Conservation (phyloP, 306 rosid genomes). For the Luffa aegyptiaca region DNA sequence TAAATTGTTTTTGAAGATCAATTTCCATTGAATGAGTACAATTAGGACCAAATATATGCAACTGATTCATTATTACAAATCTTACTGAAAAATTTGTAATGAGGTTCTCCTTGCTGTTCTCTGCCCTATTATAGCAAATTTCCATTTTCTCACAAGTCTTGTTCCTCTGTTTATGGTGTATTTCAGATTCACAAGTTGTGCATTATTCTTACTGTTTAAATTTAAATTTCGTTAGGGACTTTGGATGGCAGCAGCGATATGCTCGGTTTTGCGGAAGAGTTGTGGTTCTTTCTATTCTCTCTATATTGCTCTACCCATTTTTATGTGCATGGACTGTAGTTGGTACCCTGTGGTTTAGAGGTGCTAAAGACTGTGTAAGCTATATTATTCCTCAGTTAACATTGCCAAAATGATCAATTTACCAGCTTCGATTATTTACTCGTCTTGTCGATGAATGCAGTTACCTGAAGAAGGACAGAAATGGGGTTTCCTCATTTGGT, state of each 20-base stretch:
- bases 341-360: slow-evolving; percentile 84
- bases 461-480: slow-evolving; percentile 87
- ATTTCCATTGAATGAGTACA: neutral
- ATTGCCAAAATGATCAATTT: neutral
- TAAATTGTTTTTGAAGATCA: neutral
- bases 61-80: neutral
- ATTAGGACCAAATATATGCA: neutral
- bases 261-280: slow-evolving; percentile 96
- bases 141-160: neutral
- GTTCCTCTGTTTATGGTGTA: neutral
- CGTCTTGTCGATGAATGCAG: slow-evolving; percentile 17
- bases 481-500: slow-evolving; percentile 98
- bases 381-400: neutral
- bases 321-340: slow-evolving; percentile 93
- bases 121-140: neutral
- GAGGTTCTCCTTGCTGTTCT: neutral
- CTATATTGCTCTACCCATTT: slow-evolving; percentile 78
- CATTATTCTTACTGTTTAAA: neutral
- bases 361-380: slow-evolving; percentile 77
- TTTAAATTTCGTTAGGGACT: slow-evolving; percentile 51
- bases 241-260: slow-evolving; percentile 91
- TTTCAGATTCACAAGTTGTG: neutral
- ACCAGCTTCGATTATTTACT: neutral
- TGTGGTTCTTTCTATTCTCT: slow-evolving; percentile 73
- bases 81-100: neutral